Percentiles rank a stretch among this genome's conserved stretches.
Evolutionary conservation across 768 basidiomycete genomes (phyloP).

Genomic region (Tremella mesenterica): DNA sequence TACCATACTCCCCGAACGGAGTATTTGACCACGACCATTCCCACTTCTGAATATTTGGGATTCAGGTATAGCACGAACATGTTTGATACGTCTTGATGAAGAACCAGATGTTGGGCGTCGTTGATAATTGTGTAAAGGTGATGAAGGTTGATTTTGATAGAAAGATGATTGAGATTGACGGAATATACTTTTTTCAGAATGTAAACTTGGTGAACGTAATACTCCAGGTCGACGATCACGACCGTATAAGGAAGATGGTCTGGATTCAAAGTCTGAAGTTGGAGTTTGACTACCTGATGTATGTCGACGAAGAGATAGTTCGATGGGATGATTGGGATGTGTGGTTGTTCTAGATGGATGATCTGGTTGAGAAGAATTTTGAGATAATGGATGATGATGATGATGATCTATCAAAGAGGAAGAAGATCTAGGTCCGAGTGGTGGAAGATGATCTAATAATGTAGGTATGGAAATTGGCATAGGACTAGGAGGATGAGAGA

Average conservation of each 20-base stretch:
- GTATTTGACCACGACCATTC: constrained; percentile 50
- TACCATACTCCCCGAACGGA: constrained; percentile 64
- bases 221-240: constrained; percentile 49
- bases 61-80: constrained; percentile 45
- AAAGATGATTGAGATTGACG: too few relatives aligned
- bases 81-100: constrained; percentile 56
- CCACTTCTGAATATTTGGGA: constrained; percentile 53
- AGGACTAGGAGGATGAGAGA: constrained; percentile 53
- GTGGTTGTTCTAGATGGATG: too few relatives aligned
- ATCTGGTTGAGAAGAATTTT: too few relatives aligned
- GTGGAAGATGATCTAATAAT: constrained; percentile 46
- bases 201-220: constrained; percentile 65
- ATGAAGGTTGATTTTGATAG: constrained; percentile 53
- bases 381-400: too few relatives aligned
- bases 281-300: constrained; percentile 81
- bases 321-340: too few relatives aligned
- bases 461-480: constrained; percentile 44
- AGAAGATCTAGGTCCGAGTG: constrained; percentile 48
- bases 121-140: constrained; percentile 69
- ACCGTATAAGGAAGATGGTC: constrained; percentile 80
- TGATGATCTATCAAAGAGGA: too few relatives aligned
- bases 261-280: constrained; percentile 67
- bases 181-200: constrained; percentile 58
- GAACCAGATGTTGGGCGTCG: constrained; percentile 64
- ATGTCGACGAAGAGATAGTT: too few relatives aligned